Base-by-base conservation (phyloP, 176 grass and related monocot genomes). In the Avena sativa region DNA sequence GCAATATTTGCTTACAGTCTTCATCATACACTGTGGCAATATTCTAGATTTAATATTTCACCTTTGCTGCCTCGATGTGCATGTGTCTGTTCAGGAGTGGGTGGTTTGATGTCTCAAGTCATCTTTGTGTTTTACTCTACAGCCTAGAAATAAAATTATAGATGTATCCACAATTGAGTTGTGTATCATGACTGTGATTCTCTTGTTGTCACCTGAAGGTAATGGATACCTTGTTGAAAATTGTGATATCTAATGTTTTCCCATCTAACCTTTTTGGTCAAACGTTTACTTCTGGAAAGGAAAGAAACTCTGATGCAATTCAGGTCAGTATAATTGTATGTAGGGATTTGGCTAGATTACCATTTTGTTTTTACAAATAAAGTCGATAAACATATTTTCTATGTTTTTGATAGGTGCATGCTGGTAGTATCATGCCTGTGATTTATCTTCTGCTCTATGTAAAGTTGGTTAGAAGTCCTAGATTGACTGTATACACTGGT, bases 121-220 rank as follows among this genome's bases (percentile, higher is more conserved):
- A 40, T 40, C 6, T 40, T 40, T 40, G 38, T 40, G 38, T 40
- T 40, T 40, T 40, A 40, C 38, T 40, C 38, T 40, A 23, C 23
- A 40, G 38, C 6, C 38, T 40, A 6, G 38, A 40, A 40, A 40
- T 40, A 6, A 40, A 40, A 6, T 6, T 40, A 40, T 40, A 40
- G 38, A 40, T 40, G 38, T 40, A 40, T 63, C 61, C 28, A 68
- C 74, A 61, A 59, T 70, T 32, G 34, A 16, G 43, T 19, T 47
- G 46, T 73, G 63, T 75, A n/a, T 47, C 14, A 15, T 79, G 62
- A 47, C 67, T 55, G 7, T 74, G 81, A 44, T 71, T 77, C 62
- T 59, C 70, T 51, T 68, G 17, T 46, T 75, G 51, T 78, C 64
- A 12, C 80, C 26, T 70, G 69, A 73, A 87, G 47, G 53, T 52